A percentile compares a stretch with the other conserved stretches of the same genome.
These are phyloP conservation scores for Phyllostachys edulis DNA, from an alignment of 176 grass and related monocot species.

Conservation along the genomic window DNA sequence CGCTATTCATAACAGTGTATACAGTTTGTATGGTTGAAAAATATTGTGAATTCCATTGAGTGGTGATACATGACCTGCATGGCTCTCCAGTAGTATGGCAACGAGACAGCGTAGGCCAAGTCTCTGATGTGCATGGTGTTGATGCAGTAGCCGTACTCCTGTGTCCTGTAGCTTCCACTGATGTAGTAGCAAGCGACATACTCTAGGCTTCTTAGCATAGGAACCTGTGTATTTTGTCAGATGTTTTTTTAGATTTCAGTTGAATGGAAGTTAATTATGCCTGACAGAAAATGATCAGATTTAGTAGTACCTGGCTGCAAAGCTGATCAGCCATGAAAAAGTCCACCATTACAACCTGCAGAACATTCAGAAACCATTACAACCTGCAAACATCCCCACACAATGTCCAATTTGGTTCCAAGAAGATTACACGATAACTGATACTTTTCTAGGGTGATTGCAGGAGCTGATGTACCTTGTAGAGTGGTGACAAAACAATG, in stretches of 20 bases:
- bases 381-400: too few species aligned
- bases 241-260: not conserved
- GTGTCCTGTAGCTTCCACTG: slow-evolving; percentile 71
- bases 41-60: not conserved
- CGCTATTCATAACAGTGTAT: too few species aligned
- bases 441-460: not conserved
- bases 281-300: not conserved
- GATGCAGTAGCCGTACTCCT: slow-evolving; percentile 72
- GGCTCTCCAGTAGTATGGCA: slow-evolving; percentile 93
- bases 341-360: slow-evolving; percentile 81
- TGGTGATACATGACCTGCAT: slow-evolving; percentile 55
- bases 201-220: slow-evolving; percentile 74
- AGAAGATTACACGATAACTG: not conserved
- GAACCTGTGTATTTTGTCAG: slow-evolving; percentile 43
- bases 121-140: slow-evolving; percentile 73
- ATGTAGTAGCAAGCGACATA: slow-evolving; percentile 82
- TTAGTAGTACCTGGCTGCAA: slow-evolving; percentile 59
- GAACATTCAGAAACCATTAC: not conserved
- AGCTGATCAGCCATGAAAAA: slow-evolving; percentile 97
- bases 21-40: not conserved
- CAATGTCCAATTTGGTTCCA: not conserved
- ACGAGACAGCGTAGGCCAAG: slow-evolving; percentile 70
- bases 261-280: not conserved
- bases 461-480: slow-evolving; percentile 48
- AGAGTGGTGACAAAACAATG: slow-evolving; percentile 69